Conservation (phyloP, 352 stramenopile species). For the Globisporangium cylindrosporum region DNA sequence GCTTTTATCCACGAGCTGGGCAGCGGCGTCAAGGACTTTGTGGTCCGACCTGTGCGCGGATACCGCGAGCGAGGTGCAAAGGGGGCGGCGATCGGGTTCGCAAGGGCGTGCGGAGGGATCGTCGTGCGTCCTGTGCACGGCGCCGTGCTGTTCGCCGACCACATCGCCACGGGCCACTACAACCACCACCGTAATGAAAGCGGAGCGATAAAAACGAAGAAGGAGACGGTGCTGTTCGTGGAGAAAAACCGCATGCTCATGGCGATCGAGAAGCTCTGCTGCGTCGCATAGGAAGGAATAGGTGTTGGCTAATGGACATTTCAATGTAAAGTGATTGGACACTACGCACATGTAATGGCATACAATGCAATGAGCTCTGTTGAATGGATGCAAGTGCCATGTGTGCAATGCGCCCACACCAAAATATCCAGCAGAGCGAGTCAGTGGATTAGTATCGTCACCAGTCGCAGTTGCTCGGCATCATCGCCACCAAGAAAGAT, state of each 20-base stretch:
- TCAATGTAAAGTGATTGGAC: not conserved
- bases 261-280: conserved; percentile 4
- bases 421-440: not conserved
- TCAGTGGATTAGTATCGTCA: not conserved
- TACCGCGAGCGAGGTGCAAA: conserved; percentile 49
- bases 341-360: not conserved
- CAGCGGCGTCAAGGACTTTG: conserved; percentile 45
- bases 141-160: conserved; percentile 43
- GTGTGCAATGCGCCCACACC: not conserved
- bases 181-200: conserved; percentile 23
- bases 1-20: conserved; percentile 51
- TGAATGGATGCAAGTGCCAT: not conserved
- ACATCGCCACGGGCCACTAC: conserved; percentile 37
- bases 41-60: conserved; percentile 39
- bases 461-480: not conserved
- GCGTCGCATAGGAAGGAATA: not conserved
- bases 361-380: not conserved
- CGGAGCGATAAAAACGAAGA: not conserved
- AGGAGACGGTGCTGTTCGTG: not conserved
- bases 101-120: conserved; percentile 39
- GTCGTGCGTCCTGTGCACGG: conserved; percentile 44
- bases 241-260: not conserved
- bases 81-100: conserved; percentile 44
- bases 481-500: not conserved
- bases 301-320: too few species aligned